Evolutionary conservation across 2,329 filamentous ascomycete genomes (phyloP).

Genomic region (Aspergillus clavatus): DNA sequence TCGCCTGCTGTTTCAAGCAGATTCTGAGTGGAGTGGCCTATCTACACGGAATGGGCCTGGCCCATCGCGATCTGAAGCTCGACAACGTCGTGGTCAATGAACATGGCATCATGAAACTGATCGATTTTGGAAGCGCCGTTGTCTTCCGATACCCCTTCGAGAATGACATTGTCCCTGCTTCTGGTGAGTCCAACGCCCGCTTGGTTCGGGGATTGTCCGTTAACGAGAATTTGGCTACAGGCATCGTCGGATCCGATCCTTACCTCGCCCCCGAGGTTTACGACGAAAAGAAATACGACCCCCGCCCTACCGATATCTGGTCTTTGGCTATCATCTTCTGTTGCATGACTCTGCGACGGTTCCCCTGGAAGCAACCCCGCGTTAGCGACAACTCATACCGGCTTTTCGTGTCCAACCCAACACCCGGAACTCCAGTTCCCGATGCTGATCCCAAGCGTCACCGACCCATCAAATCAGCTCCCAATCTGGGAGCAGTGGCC

Average conservation of each 20-base stretch:
- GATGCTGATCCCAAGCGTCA: conserved; percentile 36
- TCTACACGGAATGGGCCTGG: conserved; percentile 88
- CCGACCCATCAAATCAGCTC: conserved; percentile 31
- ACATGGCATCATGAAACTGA: conserved; percentile 97
- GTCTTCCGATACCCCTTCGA: conserved; percentile 98
- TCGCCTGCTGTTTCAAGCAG: conserved; percentile 86
- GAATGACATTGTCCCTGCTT: conserved; percentile 73
- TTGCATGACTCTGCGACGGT: conserved; percentile 92
- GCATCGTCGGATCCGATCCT: conserved; percentile 81
- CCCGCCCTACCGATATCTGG: conserved; percentile 93
- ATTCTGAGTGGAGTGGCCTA: conserved; percentile 93
- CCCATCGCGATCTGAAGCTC: conserved; percentile 90
- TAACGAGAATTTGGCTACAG: conserved; percentile 37
- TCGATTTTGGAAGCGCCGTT: conserved; percentile 95
- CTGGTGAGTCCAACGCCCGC: conserved; percentile 60
- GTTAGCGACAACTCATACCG: conserved; percentile 92
- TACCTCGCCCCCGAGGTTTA: conserved; percentile 97
- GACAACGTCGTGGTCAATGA: conserved; percentile 98
- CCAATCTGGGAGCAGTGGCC: conserved; percentile 28
- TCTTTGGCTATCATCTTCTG: conserved; percentile 98
- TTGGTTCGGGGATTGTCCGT: too few species aligned
- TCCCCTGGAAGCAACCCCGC: conserved; percentile 94
- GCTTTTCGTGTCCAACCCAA: conserved; percentile 80
- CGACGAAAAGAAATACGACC: conserved; percentile 87
- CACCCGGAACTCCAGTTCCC: conserved; percentile 56